These are phyloP conservation scores for Rosa lucieae DNA, from an alignment of 306 rosid genomes.

Conservation along the genomic window DNA sequence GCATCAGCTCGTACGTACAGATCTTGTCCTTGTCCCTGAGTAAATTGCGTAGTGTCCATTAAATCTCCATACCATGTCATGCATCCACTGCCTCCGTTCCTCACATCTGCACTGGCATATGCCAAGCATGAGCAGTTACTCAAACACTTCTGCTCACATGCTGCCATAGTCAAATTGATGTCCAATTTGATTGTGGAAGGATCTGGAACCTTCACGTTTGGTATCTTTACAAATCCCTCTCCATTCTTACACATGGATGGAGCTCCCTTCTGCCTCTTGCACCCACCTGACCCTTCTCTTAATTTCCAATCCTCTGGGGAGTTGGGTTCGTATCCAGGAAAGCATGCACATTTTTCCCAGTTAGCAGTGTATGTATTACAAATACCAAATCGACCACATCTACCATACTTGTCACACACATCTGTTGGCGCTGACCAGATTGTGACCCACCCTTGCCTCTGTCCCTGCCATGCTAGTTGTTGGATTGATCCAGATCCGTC, in stretches of 20 bases:
- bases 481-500: slow-evolving; percentile 35
- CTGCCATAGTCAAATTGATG: slow-evolving; percentile 26
- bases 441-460: slow-evolving; percentile 33
- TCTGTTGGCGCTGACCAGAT: slow-evolving; percentile 40
- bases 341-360: slow-evolving; percentile 44
- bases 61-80: slow-evolving; percentile 47
- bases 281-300: slow-evolving; percentile 53
- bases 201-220: slow-evolving; percentile 52
- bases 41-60: slow-evolving; percentile 45
- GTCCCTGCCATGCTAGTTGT: slow-evolving; percentile 37
- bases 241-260: slow-evolving; percentile 44
- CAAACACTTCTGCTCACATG: slow-evolving; percentile 47
- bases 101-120: slow-evolving; percentile 47
- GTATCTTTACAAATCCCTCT: slow-evolving; percentile 57
- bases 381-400: slow-evolving; percentile 44
- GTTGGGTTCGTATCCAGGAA: slow-evolving; percentile 63
- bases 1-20: slow-evolving; percentile 52
- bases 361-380: slow-evolving; percentile 42
- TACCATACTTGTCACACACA: slow-evolving; percentile 50
- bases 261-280: slow-evolving; percentile 38
- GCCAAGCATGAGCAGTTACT: slow-evolving; percentile 60
- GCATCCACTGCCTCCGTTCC: slow-evolving; percentile 55
- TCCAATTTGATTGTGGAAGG: slow-evolving; percentile 32
- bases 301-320: slow-evolving; percentile 41
- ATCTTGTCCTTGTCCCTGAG: slow-evolving; percentile 45